Evolutionary conservation across 352 stramenopile genomes (phyloP), one percentile per base, ranked within the genome.

Genomic region (Phytophthora chlamydospora): DNA sequence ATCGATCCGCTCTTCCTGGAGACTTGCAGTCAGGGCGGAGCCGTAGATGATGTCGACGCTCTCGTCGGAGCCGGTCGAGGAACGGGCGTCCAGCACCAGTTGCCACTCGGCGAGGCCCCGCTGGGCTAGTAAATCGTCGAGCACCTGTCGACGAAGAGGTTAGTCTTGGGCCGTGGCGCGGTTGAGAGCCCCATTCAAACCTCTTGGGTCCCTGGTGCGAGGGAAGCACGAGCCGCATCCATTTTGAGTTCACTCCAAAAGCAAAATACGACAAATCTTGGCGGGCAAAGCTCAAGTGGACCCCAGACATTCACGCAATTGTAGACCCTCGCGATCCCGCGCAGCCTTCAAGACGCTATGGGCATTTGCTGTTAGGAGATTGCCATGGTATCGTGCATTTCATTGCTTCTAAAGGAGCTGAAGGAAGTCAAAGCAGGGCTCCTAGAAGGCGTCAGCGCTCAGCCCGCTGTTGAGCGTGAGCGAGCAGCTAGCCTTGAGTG

Each of bases 41-140:
- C 77, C 75, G 42, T 78, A 79, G 34, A 86, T 69, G 9, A 71
- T 19, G 34, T 76, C 68, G 17, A 75, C 36, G 11, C 17, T 27
- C 41, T 69, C 58, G 38, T 46, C 19, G 16, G 41, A 65, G 58
- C 53, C 42, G 19, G 43, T 19, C 9, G 50, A 56, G 35, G 78
- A 24, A 21, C 43, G 49, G 38, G 21, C 21, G 21, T 24, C 21
- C 21, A 24, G 21, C 21, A 49, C 51, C 16, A 79, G 52, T 59
- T 68, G 59, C 72, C 69, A 76, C 24, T 75, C 50, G 2, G 24
- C 59, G 34, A 86, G 54, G 8, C 72, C 77, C 17, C 73, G 77
- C 16, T 83, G 44, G 3, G 40, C 32, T 34, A 73, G 42, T 40
- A 86, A 57, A 58, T 86, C 77, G n/a, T 69, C 65, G 42, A 86